Evolutionary conservation across 306 rosid species (phyloP), one percentile per base, ranked within the genome.

Genomic region (Chamaecrista fasciculata): DNA sequence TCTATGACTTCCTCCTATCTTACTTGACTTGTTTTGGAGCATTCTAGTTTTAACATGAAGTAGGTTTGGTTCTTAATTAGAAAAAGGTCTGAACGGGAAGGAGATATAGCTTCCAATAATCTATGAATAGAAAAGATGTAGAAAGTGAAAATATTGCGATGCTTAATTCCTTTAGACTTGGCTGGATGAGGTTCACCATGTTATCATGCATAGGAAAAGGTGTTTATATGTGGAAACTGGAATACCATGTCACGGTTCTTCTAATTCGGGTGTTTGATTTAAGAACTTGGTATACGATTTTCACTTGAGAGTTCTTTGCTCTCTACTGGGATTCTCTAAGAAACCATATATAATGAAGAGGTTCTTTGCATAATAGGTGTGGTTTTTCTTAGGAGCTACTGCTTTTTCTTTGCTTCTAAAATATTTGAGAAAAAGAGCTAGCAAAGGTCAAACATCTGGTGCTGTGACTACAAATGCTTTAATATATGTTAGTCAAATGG

Each of bases 1-100:
- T 63, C 55, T 46, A 6, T 31, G 20, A 2, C 46, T 70, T 75
- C 14, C n/a, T 0, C 19, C 46, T 40, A 11, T 1, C 12, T 16
- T 60, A 26, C 47, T 55, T 62, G 12, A 11, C 46, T 3, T 7
- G 48, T 10, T 9, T 62, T 29, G 26, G 18, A 52, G 28, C 31
- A 64, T 39, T 53, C 10, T 25, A 0, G 44, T 60, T 72, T 10
- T 70, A n/a, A 7, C 9, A 8, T 73, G 33, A 79, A 62, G 6
- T 36, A 16, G 49, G 63, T 79, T 68, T 74, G 51, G 12, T 34
- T 61, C 20, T 62, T 52, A 37, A 2, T n/a, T n/a, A n/a, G n/a
- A 37, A 37, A 37, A 9, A 37, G 43, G 1, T 37, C 6, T 11
- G 3, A 19, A 56, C 34, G 59, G 77, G 24, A 34, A 48, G n/a